Conservation (phyloP, 306 rosid species). For the Glycine soja region DNA sequence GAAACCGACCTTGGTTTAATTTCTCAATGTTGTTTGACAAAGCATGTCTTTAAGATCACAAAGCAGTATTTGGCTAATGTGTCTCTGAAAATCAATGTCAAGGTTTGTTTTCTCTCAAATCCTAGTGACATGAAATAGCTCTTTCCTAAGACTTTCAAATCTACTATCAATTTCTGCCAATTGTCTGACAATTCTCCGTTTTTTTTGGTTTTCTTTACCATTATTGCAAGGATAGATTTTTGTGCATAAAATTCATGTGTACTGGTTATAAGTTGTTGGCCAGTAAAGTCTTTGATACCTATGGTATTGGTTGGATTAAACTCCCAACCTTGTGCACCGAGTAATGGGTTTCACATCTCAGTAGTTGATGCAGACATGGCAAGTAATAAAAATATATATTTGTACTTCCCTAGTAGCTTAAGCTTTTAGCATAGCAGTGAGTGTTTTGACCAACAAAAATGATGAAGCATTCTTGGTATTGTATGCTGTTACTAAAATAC, state of each 20-base stretch:
- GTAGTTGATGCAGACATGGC: neutral
- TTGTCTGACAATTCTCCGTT: too few species aligned
- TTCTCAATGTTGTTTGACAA: conserved; percentile 93
- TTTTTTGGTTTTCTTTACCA: too few species aligned
- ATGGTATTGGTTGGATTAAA: neutral
- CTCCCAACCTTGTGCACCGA: neutral
- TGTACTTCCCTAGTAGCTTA: neutral
- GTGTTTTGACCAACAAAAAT: neutral
- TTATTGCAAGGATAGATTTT: too few species aligned
- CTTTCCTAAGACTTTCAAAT: neutral
- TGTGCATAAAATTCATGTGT: too few species aligned
- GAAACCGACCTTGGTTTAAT: conserved; percentile 96
- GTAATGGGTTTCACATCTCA: too few species aligned
- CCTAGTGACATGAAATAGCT: conserved; percentile 21
- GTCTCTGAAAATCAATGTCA: conserved; percentile 87
- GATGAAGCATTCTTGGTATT: neutral
- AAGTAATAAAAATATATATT: neutral
- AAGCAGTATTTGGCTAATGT: conserved; percentile 94
- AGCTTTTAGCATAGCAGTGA: neutral
- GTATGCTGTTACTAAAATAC: neutral
- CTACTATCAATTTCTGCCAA: neutral
- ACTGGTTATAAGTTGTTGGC: neutral
- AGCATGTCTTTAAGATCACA: conserved; percentile 78
- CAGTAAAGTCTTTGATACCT: neutral
- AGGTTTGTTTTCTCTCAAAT: conserved; percentile 55